Percentiles rank a stretch among this genome's conserved stretches.
Evolutionary conservation across 768 basidiomycete genomes (phyloP).

Genomic region (Hemileccinum rubropunctum): DNA sequence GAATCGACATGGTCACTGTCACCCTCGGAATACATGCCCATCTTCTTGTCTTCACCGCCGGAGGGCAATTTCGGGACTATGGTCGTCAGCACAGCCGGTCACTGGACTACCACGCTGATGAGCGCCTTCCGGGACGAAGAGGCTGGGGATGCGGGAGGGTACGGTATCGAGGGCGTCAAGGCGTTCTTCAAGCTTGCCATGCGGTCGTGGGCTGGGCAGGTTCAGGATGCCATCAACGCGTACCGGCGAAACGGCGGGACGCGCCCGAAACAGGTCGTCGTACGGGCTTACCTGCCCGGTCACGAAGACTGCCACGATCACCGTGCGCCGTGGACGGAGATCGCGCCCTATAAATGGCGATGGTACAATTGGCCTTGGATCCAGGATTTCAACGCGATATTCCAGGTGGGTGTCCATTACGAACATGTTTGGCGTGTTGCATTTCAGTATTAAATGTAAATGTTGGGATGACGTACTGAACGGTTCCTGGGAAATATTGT

Average conservation of each 20-base stretch:
- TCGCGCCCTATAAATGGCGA: conserved; percentile 42
- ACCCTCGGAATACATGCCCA: conserved; percentile 49
- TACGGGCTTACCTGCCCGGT: conserved; percentile 61
- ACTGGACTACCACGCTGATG: conserved; percentile 65
- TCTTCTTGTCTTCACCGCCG: conserved; percentile 46
- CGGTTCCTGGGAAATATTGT: background rate
- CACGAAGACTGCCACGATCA: conserved; percentile 62
- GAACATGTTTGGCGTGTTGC: no score
- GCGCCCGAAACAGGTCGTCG: conserved; percentile 44
- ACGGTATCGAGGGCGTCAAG: conserved; percentile 54
- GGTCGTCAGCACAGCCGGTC: conserved; percentile 62
- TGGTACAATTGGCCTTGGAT: conserved; percentile 72
- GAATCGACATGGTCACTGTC: conserved; percentile 55
- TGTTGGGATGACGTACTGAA: conserved; percentile 1
- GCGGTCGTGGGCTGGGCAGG: conserved; percentile 49
- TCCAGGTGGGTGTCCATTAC: conserved; percentile 42
- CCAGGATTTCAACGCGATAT: conserved; percentile 51
- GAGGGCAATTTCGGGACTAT: conserved; percentile 57
- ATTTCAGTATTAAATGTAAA: no score
- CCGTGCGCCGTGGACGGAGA: conserved; percentile 44
- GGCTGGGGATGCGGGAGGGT: conserved; percentile 33
- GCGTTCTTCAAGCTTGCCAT: conserved; percentile 59
- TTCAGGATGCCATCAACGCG: conserved; percentile 44
- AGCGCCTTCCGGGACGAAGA: conserved; percentile 36
- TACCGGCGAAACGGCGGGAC: conserved; percentile 30